Evolutionary conservation across 441 rosid genomes (phyloP), one percentile per base, ranked within the genome.

Genomic region (Aquilaria agallochum): DNA sequence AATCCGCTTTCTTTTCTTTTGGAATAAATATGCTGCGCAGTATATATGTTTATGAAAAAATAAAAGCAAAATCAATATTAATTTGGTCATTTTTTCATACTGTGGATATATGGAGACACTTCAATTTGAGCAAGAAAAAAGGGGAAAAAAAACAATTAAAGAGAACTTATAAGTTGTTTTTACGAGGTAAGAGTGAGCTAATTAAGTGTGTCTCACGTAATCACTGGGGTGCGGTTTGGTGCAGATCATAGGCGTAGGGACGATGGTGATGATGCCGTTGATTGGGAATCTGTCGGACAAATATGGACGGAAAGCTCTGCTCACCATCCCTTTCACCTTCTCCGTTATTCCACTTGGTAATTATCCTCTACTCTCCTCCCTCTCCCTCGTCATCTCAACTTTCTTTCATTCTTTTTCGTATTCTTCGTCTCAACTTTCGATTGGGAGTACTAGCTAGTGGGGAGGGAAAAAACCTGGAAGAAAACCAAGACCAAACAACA

Each of bases 221-320:
- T 20, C 27, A 20, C 27, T 36, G 7, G 42, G 42, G 45, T 50
- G 46, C 33, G 55, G n/a, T 50, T 46, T 31, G 50, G 0, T 64
- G 77, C 84, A 88, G 96, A 61, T 82, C 1, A 74, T 79, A 53
- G 92, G 92, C 10, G 0, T 82, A 58, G 96, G 92, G 54, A 74
- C 90, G 31, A 74, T 80, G 54, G 72, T 86, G 63, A 72, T 82
- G 82, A 77, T 84, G 79, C 92, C 96, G n/a, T 32, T 86, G 2
- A 72, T 86, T 0, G 96, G 96, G 53, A 82, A 76, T 61, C 54
- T 88, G 11, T 84, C 96, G 11, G 96, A 88, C 55, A 59, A 62
- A 13, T 80, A 86, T 50, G 96, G 96, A 5, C 74, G 92, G 48
- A 88, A 86, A 61, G 65, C 92, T 34, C 31, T 88, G 74, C 84